Evolutionary conservation across 768 basidiomycete genomes (phyloP), one percentile per base, ranked within the genome.

Genomic region (Tulasnella sp.): DNA sequence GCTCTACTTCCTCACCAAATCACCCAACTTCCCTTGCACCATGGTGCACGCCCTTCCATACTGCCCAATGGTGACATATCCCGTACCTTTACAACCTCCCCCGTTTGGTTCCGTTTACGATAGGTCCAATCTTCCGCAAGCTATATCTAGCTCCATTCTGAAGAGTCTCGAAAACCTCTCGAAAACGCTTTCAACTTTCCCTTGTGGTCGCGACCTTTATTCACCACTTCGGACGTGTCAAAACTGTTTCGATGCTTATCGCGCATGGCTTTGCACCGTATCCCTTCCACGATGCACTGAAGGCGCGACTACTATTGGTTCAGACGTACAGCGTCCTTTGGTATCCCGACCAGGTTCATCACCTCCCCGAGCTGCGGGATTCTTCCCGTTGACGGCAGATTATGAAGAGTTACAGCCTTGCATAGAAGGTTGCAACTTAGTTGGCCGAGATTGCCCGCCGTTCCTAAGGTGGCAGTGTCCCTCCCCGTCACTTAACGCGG

Each of bases 131-230:
- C 65, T 87, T 10, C 78, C 81, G 0, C 53, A 60, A 3, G 51
- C 57, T 19, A 60, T 85, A n/a, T 66, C 72, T 16, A 59, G 61
- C 9, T 72, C 74, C 5, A 70, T 88, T 37, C 58, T 79, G 37
- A 66, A 70, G 20, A 76, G 74, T 53, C 64, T 91, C 56, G 64
- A 77, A 43, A 86, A 87, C 65, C 88, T 91, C 64, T 81, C 85
- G 1, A 71, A 72, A 1, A 72, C 76, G 16, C 75, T 92, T 7
- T 71, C 74, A 28, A 83, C 81, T 3, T 76, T 79, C 54, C 75
- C 85, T 1, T 91, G 89, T 61, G 83, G 84, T 15, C 74, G 83
- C 25, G 86, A 89, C 60, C 60, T 70, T 48, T 92, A 88, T 66
- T 88, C 84, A 5, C 81, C 83, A 0, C 64, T 89, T 19, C 76